Evolutionary conservation across 2,329 filamentous ascomycete genomes (phyloP), one percentile per base, ranked within the genome.

Genomic region (Stenocarpella maydis): DNA sequence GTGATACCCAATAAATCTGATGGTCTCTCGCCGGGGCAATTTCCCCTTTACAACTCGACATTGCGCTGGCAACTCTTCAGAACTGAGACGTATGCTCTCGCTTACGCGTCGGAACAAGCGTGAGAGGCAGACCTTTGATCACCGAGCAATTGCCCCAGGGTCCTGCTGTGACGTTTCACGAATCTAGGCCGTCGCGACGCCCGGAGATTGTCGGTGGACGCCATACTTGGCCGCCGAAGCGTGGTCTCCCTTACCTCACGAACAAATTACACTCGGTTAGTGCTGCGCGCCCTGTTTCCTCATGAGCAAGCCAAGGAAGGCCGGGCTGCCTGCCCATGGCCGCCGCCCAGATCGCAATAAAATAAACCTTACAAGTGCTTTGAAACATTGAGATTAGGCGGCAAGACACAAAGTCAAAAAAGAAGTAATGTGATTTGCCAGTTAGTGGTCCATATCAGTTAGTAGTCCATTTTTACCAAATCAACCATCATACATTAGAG

Each of bases 1-100:
- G 50, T 68, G 66, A 68, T 68, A 68, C 66, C 66, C 66, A 63
- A n/a, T n/a, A 7, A 43, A 45, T 45, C 17, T 26, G 39, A 63
- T 49, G 43, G 37, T 34, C n/a, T 63, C 28, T 34, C 24, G 24
- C n/a, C 15, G 26, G 19, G n/a, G 28, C 41, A 49, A 19, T 21
- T 21, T 21, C 12, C n/a, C 43, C 28, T 37, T 49, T 19, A 24
- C n/a, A n/a, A 24, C 24, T 49, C 24, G 21, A 49, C 26, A 49
- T 49, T 26, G 58, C 58, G 19, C 12, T 37, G 41, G 28, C 28
- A 28, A 37, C 19, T 49, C 43, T 17, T 49, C 24, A 26, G 49
- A 24, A 21, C 28, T 63, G 58, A 49, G 19, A 37, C 5, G 14
- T 26, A 43, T 49, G 58, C 58, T 49, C 9, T n/a, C 19, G 58